Conservation (phyloP, 2,329 filamentous ascomycete species). For the Lachnellula cervina region DNA sequence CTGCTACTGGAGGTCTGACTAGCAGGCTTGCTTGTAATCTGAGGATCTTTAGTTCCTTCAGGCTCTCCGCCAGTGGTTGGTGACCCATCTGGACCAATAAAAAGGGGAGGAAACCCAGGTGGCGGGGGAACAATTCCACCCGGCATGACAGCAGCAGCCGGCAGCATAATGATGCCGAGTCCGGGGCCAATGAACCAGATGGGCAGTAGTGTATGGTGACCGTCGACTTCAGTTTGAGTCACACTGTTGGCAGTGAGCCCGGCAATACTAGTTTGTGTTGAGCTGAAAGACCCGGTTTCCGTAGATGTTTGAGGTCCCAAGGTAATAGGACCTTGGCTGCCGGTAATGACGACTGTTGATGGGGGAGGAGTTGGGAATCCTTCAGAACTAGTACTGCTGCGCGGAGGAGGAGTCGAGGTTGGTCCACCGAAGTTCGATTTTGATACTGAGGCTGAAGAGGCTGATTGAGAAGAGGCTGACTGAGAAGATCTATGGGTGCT, state of each 20-base stretch:
- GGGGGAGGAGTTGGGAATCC: slow-evolving; percentile 1
- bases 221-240: slow-evolving; percentile 1
- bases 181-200: slow-evolving; percentile 4
- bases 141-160: neutral
- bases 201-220: slow-evolving; percentile 6
- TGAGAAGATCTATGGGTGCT: neutral
- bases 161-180: slow-evolving; percentile 5
- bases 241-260: slow-evolving; percentile 6
- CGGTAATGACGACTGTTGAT: slow-evolving; percentile 2
- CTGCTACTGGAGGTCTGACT: neutral
- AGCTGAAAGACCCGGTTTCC: slow-evolving; percentile 2
- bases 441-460: neutral
- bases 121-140: slow-evolving; percentile 6
- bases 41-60: slow-evolving; percentile 6
- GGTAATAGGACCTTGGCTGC: slow-evolving; percentile 1
- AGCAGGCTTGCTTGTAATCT: neutral
- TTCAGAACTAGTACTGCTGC: neutral
- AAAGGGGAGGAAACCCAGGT: slow-evolving; percentile 5
- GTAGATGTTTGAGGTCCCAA: slow-evolving; percentile 7
- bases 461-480: neutral
- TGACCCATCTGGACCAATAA: slow-evolving; percentile 4
- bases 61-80: slow-evolving; percentile 3
- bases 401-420: neutral
- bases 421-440: neutral
- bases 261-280: slow-evolving; percentile 4